phyloP scores from a whole-genome alignment of 768 basidiomycete genomes.

The Panaeolus papilionaceus region DNA sequence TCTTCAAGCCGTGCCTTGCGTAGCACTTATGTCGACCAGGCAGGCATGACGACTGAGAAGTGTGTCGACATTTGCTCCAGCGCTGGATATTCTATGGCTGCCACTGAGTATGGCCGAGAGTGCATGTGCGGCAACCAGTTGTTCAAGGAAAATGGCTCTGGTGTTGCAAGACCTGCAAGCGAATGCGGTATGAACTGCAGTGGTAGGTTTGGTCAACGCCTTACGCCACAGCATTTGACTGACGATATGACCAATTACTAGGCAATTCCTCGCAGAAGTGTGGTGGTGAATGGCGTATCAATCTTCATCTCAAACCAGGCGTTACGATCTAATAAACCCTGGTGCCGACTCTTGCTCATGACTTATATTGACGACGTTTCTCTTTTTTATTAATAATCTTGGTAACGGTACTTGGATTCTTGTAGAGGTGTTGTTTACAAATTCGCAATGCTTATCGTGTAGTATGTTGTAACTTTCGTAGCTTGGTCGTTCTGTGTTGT shows the following conservation, averaged over 20 bases:
- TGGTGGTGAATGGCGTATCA: slow-evolving; percentile 39
- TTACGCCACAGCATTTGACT: not conserved
- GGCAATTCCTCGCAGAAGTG: slow-evolving; percentile 35
- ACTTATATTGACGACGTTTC: not conserved
- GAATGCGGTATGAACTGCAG: slow-evolving; percentile 39
- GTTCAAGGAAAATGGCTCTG: slow-evolving; percentile 29
- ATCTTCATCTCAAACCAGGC: slow-evolving; percentile 34
- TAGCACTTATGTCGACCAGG: slow-evolving; percentile 23
- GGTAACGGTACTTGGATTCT: no score
- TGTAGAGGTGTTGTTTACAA: no score
- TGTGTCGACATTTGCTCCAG: slow-evolving; percentile 36
- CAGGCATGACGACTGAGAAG: slow-evolving; percentile 37
- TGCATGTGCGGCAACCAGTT: slow-evolving; percentile 42
- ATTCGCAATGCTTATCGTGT: no score
- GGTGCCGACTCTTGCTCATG: not conserved
- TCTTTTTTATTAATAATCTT: not conserved
- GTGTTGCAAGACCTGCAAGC: slow-evolving; percentile 24
- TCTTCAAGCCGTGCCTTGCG: slow-evolving; percentile 36
- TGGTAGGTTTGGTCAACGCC: slow-evolving; percentile 31
- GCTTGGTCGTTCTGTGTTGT: no score
- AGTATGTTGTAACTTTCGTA: no score
- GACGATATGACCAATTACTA: slow-evolving; percentile 18
- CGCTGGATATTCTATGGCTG: slow-evolving; percentile 39
- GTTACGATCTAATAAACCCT: slow-evolving; percentile 22
- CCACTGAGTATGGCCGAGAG: slow-evolving; percentile 39